phyloP scores from a whole-genome alignment of 352 stramenopile species.

The Phytophthora brassicae region DNA sequence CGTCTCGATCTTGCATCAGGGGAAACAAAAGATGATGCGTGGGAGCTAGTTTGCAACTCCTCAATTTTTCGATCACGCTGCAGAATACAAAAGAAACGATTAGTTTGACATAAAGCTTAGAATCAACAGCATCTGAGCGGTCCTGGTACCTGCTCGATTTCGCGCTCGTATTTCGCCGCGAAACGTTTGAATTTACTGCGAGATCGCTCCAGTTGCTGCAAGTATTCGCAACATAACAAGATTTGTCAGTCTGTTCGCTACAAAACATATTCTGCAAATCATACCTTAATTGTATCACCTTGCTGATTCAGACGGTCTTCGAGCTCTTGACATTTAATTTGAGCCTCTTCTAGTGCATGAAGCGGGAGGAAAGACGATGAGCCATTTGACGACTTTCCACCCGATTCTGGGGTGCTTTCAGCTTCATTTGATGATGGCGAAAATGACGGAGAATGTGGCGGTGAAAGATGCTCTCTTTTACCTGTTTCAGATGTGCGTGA shows the following conservation, averaged over 20 bases:
- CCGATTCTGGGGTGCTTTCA: conserved; percentile 31
- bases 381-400: conserved; percentile 31
- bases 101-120: background rate
- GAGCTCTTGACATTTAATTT: conserved; percentile 75
- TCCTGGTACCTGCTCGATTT: conserved; percentile 69
- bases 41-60: conserved; percentile 47
- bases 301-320: conserved; percentile 73
- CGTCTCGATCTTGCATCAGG: conserved; percentile 29
- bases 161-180: conserved; percentile 80
- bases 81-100: background rate
- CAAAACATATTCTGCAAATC: background rate
- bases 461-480: conserved; percentile 15
- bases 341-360: conserved; percentile 63
- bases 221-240: conserved; percentile 1
- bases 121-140: background rate
- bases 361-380: conserved; percentile 64
- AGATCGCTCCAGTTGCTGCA: conserved; percentile 78
- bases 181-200: conserved; percentile 88
- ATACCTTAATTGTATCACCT: conserved; percentile 83
- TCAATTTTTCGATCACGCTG: conserved; percentile 53
- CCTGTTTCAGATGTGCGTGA: conserved; percentile 10
- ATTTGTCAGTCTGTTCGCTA: background rate
- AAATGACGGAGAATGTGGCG: conserved; percentile 14
- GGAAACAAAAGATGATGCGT: conserved; percentile 47
- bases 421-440: conserved; percentile 28